Evolutionary conservation across 768 basidiomycete species (phyloP).

Genomic region (Inosperma sp.): DNA sequence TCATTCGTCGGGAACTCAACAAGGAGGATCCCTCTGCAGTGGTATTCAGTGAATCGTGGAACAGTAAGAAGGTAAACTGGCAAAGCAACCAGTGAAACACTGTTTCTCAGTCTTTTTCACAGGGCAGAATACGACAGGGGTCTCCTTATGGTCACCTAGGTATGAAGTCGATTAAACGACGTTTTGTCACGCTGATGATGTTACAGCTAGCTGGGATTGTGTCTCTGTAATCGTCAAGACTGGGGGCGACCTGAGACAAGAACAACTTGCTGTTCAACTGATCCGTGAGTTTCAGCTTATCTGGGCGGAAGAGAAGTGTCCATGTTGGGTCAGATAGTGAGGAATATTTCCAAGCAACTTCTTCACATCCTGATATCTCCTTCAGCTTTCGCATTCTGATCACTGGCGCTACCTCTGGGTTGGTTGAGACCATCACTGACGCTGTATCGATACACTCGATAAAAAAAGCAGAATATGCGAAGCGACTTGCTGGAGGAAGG

Average conservation of each 20-base stretch:
- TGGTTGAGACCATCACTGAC: slow-evolving; percentile 98
- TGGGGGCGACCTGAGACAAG: slow-evolving; percentile 93
- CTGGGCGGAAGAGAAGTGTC: slow-evolving; percentile 90
- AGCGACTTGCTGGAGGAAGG: slow-evolving; percentile 72
- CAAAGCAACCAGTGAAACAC: neutral
- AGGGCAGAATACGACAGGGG: slow-evolving; percentile 86
- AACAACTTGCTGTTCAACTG: slow-evolving; percentile 94
- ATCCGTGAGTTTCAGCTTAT: slow-evolving; percentile 91
- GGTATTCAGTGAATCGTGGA: slow-evolving; percentile 94
- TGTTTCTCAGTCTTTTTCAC: neutral
- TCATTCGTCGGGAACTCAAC: slow-evolving; percentile 89
- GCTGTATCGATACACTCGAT: slow-evolving; percentile 98
- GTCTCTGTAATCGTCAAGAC: slow-evolving; percentile 98
- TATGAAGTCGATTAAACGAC: slow-evolving; percentile 23
- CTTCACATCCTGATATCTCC: neutral
- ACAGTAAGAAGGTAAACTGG: slow-evolving; percentile 72
- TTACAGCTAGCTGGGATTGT: slow-evolving; percentile 74
- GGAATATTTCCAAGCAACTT: slow-evolving; percentile 17
- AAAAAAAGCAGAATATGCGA: slow-evolving; percentile 97
- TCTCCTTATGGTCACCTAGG: slow-evolving; percentile 97
- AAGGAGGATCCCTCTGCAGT: slow-evolving; percentile 95
- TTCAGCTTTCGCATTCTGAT: slow-evolving; percentile 91
- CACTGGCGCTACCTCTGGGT: slow-evolving; percentile 85
- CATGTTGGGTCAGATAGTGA: slow-evolving; percentile 92
- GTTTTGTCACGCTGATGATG: slow-evolving; percentile 5